These are phyloP conservation scores for Orbilia blumenaviensis DNA, from an alignment of 2,329 filamentous ascomycete genomes.

Conservation along the genomic window DNA sequence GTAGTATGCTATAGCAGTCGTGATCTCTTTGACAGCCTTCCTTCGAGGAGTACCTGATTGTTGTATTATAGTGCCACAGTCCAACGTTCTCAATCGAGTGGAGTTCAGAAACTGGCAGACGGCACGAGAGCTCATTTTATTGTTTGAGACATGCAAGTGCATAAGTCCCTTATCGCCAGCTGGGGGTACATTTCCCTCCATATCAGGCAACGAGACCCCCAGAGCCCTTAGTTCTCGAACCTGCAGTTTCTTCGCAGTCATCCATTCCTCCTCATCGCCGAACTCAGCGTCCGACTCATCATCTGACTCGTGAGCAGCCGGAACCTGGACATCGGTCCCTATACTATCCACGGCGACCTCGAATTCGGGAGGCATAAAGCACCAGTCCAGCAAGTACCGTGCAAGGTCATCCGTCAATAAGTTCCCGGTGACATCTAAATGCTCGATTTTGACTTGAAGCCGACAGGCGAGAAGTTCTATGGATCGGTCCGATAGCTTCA, in stretches of 20 bases:
- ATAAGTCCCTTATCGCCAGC: constrained; percentile 43
- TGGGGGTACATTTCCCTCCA: constrained; percentile 7
- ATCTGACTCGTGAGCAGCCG: constrained; percentile 33
- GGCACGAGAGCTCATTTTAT: constrained; percentile 29
- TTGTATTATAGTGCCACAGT: constrained; percentile 38
- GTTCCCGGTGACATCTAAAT: constrained; percentile 55
- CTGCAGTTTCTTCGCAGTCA: constrained; percentile 25
- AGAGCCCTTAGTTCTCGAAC: neutral
- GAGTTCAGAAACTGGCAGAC: constrained; percentile 52
- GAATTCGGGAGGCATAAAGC: constrained; percentile 57
- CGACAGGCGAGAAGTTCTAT: constrained; percentile 4
- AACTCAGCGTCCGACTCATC: constrained; percentile 36
- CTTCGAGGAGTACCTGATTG: neutral
- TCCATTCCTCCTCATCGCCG: constrained; percentile 42
- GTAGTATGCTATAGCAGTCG: constrained; percentile 46
- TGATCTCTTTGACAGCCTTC: constrained; percentile 3
- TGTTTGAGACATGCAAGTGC: constrained; percentile 54
- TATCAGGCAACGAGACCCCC: constrained; percentile 17
- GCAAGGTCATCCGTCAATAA: constrained; percentile 53
- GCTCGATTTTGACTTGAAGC: constrained; percentile 50
- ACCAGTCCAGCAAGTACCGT: constrained; percentile 49
- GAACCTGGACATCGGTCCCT: neutral
- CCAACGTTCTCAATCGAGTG: constrained; percentile 52
- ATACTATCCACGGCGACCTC: constrained; percentile 1
- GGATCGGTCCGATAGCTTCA: constrained; percentile 49